Evolutionary conservation across 805 yeast species (phyloP).

Genomic region (Candida railenensis): DNA sequence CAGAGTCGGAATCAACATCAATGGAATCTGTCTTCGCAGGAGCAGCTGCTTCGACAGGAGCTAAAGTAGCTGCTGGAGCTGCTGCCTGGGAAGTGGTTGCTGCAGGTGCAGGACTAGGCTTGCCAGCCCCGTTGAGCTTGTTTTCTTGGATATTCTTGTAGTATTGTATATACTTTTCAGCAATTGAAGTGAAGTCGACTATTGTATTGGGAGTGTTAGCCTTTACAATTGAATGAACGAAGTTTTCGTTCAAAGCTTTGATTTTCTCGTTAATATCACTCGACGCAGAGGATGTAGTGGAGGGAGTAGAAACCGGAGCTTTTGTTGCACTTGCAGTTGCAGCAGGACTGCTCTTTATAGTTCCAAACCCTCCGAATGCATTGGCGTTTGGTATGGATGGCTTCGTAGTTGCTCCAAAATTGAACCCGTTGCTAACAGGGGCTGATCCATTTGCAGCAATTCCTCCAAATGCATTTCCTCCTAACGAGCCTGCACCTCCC

Average conservation of each 20-base stretch:
- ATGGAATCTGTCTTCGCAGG: conserved; percentile 10
- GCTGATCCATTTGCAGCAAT: conserved; percentile 4
- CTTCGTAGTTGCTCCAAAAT: neutral
- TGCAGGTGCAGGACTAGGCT: neutral
- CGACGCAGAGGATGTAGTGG: neutral
- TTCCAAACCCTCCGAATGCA: conserved; percentile 2
- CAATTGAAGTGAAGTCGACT: conserved; percentile 54
- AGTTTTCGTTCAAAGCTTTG: conserved; percentile 65
- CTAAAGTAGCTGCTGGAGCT: conserved; percentile 3
- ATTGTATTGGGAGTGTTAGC: conserved; percentile 44
- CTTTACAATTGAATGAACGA: conserved; percentile 47
- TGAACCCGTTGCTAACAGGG: conserved; percentile 7
- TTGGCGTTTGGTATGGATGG: neutral
- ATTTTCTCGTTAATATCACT: conserved; percentile 46
- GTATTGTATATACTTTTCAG: conserved; percentile 59
- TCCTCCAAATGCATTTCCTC: conserved; percentile 1
- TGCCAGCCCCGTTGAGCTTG: conserved; percentile 4
- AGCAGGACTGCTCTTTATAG: neutral
- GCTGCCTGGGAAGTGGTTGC: neutral
- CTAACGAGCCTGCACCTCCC: neutral
- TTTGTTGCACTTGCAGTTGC: neutral
- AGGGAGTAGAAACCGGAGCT: neutral
- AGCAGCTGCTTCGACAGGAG: conserved; percentile 2
- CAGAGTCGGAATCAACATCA: conserved; percentile 24
- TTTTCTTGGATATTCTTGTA: conserved; percentile 35